A percentile compares a stretch with the other conserved stretches of the same genome.
These are phyloP conservation scores for Candida koratica DNA, from an alignment of 805 yeast species.

Conservation along the genomic window DNA sequence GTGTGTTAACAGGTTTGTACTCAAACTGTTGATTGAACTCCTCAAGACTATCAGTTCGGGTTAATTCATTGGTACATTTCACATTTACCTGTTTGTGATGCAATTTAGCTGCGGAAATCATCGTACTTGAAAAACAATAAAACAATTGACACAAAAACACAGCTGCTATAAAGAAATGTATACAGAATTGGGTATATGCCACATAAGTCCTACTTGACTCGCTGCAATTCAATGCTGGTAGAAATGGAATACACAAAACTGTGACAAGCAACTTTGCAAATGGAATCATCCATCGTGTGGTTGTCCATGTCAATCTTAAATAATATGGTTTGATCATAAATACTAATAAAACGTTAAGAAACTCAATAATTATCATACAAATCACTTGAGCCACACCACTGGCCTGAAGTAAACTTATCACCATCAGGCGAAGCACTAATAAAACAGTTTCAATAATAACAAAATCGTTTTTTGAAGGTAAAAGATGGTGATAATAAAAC, in stretches of 20 bases:
- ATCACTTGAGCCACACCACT: conserved; percentile 45
- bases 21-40: conserved; percentile 25
- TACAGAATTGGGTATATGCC: conserved; percentile 39
- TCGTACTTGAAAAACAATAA: conserved; percentile 26
- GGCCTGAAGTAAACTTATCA: conserved; percentile 43
- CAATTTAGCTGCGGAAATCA: conserved; percentile 18
- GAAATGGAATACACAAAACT: conserved; percentile 41
- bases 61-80: not conserved
- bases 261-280: conserved; percentile 38
- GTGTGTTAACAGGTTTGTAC: conserved; percentile 22
- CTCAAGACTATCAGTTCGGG: conserved; percentile 14
- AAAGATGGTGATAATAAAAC: conserved; percentile 39
- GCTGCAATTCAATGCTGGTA: conserved; percentile 30
- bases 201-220: conserved; percentile 40
- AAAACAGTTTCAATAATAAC: conserved; percentile 34
- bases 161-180: conserved; percentile 35
- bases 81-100: not conserved
- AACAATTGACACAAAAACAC: conserved; percentile 27
- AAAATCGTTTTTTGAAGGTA: conserved; percentile 39
- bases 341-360: conserved; percentile 22
- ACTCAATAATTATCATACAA: conserved; percentile 34
- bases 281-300: conserved; percentile 33
- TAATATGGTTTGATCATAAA: conserved; percentile 27
- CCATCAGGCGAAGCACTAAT: conserved; percentile 32
- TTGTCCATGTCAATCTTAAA: conserved; percentile 23